phyloP scores from a whole-genome alignment of 2,329 filamentous ascomycete species.

The Chaetomium strumarium region DNA sequence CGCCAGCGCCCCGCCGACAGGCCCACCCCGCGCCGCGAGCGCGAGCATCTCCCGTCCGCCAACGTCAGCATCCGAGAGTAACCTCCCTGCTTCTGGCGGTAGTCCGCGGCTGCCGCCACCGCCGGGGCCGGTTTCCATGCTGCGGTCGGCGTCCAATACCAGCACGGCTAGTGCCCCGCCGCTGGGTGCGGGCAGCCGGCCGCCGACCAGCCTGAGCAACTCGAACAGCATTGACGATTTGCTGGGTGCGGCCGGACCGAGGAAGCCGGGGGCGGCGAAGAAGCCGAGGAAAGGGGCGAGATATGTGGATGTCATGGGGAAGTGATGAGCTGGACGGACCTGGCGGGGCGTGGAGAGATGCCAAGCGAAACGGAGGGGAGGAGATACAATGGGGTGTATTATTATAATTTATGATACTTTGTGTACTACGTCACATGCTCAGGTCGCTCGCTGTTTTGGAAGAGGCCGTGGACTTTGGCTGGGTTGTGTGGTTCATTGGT shows the following conservation, averaged over 20 bases:
- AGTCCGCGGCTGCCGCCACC: constrained; percentile 10
- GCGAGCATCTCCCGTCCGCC: constrained; percentile 13
- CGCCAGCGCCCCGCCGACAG: constrained; percentile 24
- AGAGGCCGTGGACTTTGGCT: background rate
- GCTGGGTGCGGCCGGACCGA: constrained; percentile 65
- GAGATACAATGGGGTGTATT: background rate
- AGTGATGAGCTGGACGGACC: constrained; percentile 29
- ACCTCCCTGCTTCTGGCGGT: background rate
- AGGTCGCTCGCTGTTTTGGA: background rate
- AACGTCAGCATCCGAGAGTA: background rate
- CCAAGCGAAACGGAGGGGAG: background rate
- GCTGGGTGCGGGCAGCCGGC: constrained; percentile 39
- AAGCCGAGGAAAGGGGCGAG: constrained; percentile 76
- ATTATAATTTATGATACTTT: constrained; percentile 5
- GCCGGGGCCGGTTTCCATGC: constrained; percentile 36
- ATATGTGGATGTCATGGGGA: constrained; percentile 95
- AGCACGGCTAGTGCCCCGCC: constrained; percentile 45
- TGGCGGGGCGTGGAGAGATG: background rate
- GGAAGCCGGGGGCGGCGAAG: constrained; percentile 55
- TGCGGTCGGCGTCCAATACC: constrained; percentile 43
- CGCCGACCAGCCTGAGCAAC: constrained; percentile 77
- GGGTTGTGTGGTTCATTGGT: background rate
- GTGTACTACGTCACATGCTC: background rate
- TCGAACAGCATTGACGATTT: constrained; percentile 95
- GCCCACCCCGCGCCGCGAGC: constrained; percentile 21